Conservation (phyloP, 257 asterid species). For the Coffea eugenioides region DNA sequence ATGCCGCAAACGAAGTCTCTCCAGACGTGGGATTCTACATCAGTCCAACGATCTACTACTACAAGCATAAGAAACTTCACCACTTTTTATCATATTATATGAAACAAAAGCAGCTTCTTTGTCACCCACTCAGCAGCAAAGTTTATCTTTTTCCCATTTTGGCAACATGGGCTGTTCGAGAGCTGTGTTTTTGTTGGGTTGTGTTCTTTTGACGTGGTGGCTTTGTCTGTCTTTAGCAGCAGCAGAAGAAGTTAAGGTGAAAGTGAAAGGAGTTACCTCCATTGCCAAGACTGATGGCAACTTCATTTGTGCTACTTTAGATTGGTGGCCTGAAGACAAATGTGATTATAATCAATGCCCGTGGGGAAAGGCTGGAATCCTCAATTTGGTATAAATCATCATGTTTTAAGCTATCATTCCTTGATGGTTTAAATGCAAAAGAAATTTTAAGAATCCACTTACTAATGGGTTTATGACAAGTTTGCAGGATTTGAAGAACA, state of each 20-base stretch:
- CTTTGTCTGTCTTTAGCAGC: slow-evolving; percentile 24
- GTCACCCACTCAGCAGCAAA: neutral
- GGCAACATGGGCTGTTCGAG: slow-evolving; percentile 20
- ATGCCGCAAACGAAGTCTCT: slow-evolving; percentile 9
- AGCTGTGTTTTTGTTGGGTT: slow-evolving; percentile 10
- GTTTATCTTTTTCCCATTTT: neutral
- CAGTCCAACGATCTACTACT: neutral
- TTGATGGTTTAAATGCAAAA: neutral
- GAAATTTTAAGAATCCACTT: neutral
- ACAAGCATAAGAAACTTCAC: neutral
- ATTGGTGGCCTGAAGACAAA: slow-evolving; percentile 81
- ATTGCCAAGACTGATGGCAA: slow-evolving; percentile 64
- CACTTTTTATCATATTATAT: neutral
- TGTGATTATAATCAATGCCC: slow-evolving; percentile 72
- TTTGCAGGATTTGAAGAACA: slow-evolving; percentile 57
- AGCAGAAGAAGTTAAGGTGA: slow-evolving; percentile 46
- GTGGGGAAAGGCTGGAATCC: slow-evolving; percentile 64
- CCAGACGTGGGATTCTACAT: neutral
- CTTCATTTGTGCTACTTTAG: slow-evolving; percentile 72
- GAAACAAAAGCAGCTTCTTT: neutral
- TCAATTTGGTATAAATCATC: slow-evolving; percentile 41
- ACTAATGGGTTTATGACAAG: neutral
- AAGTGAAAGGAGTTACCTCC: slow-evolving; percentile 39
- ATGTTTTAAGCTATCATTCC: neutral
- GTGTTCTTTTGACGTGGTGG: slow-evolving; percentile 22